Percentiles rank a stretch among this genome's conserved stretches.
Evolutionary conservation across 306 rosid species (phyloP).

Genomic region (Lathyrus sativus): DNA sequence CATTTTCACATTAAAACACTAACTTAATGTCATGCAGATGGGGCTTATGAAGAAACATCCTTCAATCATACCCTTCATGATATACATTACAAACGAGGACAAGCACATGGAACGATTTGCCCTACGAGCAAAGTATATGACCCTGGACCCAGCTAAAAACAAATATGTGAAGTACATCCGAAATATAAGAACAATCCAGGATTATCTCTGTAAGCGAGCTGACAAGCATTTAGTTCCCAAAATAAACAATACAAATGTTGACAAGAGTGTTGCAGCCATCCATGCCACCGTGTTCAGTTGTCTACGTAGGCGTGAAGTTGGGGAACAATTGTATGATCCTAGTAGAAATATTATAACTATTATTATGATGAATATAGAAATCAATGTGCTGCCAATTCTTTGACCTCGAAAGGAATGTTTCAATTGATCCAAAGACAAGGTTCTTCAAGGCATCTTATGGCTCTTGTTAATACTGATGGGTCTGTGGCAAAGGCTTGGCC

Average conservation of each 20-base stretch:
- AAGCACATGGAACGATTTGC: slow-evolving; percentile 97
- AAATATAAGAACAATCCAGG: slow-evolving; percentile 95
- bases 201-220: slow-evolving; percentile 94
- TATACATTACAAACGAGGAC: slow-evolving; percentile 89
- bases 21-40: slow-evolving; percentile 59
- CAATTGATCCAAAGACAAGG: slow-evolving; percentile 92
- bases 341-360: slow-evolving; percentile 72
- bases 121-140: slow-evolving; percentile 97
- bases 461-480: slow-evolving; percentile 89
- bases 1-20: slow-evolving; percentile 31
- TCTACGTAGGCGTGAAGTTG: slow-evolving; percentile 86
- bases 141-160: slow-evolving; percentile 94
- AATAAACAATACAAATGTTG: slow-evolving; percentile 96
- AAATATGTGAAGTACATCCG: slow-evolving; percentile 95
- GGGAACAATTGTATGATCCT: slow-evolving; percentile 83
- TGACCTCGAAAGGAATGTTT: slow-evolving; percentile 97
- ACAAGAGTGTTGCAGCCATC: slow-evolving; percentile 96
- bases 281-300: slow-evolving; percentile 97
- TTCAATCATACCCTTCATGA: slow-evolving; percentile 94
- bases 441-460: slow-evolving; percentile 89
- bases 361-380: slow-evolving; percentile 88
- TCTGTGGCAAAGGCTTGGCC: slow-evolving; percentile 99
- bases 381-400: slow-evolving; percentile 85
- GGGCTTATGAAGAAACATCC: slow-evolving; percentile 99
- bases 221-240: slow-evolving; percentile 98